Evolutionary conservation across 495 filamentous ascomycete species (phyloP).

Genomic region (Trichoderma erinaceum): DNA sequence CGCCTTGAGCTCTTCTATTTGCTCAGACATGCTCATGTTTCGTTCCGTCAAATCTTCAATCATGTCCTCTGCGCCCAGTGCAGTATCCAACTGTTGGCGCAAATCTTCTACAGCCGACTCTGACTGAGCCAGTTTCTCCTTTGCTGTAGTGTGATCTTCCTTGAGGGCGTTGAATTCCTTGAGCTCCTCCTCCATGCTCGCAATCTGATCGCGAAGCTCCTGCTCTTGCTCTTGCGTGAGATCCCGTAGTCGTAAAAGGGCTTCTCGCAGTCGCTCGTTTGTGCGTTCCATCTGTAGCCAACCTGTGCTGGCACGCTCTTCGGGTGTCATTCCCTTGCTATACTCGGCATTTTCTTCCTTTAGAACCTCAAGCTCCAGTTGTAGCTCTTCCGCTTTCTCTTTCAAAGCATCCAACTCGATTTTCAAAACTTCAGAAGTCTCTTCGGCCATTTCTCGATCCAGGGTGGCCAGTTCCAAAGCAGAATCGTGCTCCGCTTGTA

Average conservation of each 20-base stretch:
- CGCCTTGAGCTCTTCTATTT: slow-evolving; percentile 72
- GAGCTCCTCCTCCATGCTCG: slow-evolving; percentile 70
- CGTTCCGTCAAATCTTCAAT: slow-evolving; percentile 86
- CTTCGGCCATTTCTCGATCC: slow-evolving; percentile 95
- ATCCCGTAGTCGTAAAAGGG: slow-evolving; percentile 76
- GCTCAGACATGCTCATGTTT: slow-evolving; percentile 72
- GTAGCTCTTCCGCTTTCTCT: slow-evolving; percentile 69
- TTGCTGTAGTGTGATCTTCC: slow-evolving; percentile 60
- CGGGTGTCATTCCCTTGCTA: slow-evolving; percentile 74
- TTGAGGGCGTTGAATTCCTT: slow-evolving; percentile 66
- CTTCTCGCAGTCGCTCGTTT: slow-evolving; percentile 83
- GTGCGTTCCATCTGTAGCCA: slow-evolving; percentile 87
- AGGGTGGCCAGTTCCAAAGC: slow-evolving; percentile 81
- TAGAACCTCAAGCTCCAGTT: slow-evolving; percentile 81
- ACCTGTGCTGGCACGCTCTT: slow-evolving; percentile 77
- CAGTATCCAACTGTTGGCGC: slow-evolving; percentile 83
- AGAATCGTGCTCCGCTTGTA: slow-evolving; percentile 77
- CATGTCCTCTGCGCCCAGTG: slow-evolving; percentile 81
- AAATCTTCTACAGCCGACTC: slow-evolving; percentile 81
- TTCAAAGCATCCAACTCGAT: slow-evolving; percentile 74
- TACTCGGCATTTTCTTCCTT: slow-evolving; percentile 82
- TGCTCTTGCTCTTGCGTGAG: slow-evolving; percentile 78
- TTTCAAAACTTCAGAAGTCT: slow-evolving; percentile 74
- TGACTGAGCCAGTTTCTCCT: slow-evolving; percentile 62
- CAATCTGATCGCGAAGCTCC: slow-evolving; percentile 71